Evolutionary conservation across 2,329 filamentous ascomycete genomes (phyloP).

Genomic region (Fusarium sp.): DNA sequence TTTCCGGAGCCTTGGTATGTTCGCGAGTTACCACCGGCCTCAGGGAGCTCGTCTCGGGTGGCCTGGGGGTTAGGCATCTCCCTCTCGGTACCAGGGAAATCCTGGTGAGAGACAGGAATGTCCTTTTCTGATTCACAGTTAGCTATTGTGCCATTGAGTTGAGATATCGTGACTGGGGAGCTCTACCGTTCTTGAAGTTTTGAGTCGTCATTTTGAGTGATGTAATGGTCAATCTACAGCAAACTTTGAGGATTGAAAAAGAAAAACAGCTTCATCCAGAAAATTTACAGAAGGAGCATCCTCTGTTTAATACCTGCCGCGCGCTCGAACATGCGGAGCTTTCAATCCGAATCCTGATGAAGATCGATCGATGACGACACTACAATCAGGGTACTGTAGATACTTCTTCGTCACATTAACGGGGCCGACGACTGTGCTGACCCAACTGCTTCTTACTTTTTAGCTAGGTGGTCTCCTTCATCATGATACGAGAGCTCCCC

Average conservation of each 20-base stretch:
- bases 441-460: background rate
- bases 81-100: slow-evolving; percentile 45
- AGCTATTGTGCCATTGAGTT: background rate
- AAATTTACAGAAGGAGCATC: background rate
- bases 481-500: background rate
- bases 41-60: slow-evolving; percentile 73
- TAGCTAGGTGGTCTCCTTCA: background rate
- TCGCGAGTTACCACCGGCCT: slow-evolving; percentile 73
- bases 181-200: slow-evolving; percentile 40
- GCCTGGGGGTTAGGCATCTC: slow-evolving; percentile 58
- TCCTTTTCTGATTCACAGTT: slow-evolving; percentile 50
- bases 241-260: background rate
- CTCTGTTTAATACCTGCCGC: slow-evolving; percentile 23
- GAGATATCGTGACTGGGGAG: background rate
- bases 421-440: slow-evolving; percentile 12
- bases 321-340: slow-evolving; percentile 22
- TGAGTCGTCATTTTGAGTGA: slow-evolving; percentile 37
- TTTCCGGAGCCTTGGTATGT: slow-evolving; percentile 81
- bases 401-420: slow-evolving; percentile 36
- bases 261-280: background rate
- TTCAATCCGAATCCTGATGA: slow-evolving; percentile 34
- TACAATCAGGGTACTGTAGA: slow-evolving; percentile 11
- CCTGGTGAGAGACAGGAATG: slow-evolving; percentile 46
- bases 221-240: background rate
- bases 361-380: slow-evolving; percentile 46